Conservation (phyloP, 1,139 yeast genomes). For the Pichia sp. region DNA sequence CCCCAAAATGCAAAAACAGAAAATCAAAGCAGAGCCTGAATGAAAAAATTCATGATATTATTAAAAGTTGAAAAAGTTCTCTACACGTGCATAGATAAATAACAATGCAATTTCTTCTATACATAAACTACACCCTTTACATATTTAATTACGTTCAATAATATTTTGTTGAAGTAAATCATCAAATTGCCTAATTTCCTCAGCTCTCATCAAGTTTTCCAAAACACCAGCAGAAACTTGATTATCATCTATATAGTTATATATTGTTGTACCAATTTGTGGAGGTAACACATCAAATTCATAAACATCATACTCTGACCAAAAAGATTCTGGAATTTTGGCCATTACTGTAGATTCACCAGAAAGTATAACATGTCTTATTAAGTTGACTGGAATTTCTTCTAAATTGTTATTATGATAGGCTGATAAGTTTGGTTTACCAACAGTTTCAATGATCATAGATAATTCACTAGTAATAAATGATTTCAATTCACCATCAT, state of each 20-base stretch:
- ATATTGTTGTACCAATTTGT: conserved; percentile 33
- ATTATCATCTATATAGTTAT: conserved; percentile 34
- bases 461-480: conserved; percentile 45
- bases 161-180: conserved; percentile 18
- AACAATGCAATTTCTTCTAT: too few species aligned
- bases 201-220: conserved; percentile 18
- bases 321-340: conserved; percentile 53
- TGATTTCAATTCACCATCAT: conserved; percentile 34
- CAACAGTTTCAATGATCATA: conserved; percentile 29
- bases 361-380: conserved; percentile 61
- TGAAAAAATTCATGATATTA: too few species aligned
- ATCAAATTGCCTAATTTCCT: conserved; percentile 22
- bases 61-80: too few species aligned
- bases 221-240: conserved; percentile 26
- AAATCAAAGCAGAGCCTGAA: neutral
- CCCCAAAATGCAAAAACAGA: too few species aligned
- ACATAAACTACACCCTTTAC: neutral
- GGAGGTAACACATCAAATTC: conserved; percentile 75
- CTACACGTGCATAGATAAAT: too few species aligned
- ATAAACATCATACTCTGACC: conserved; percentile 54
- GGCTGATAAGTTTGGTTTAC: conserved; percentile 15
- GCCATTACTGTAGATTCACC: conserved; percentile 70
- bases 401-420: conserved; percentile 17
- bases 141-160: conserved; percentile 5
- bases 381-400: conserved; percentile 49